These are phyloP conservation scores for Lasiosphaeria miniovina DNA, from an alignment of 495 filamentous ascomycete genomes.

Conservation along the genomic window DNA sequence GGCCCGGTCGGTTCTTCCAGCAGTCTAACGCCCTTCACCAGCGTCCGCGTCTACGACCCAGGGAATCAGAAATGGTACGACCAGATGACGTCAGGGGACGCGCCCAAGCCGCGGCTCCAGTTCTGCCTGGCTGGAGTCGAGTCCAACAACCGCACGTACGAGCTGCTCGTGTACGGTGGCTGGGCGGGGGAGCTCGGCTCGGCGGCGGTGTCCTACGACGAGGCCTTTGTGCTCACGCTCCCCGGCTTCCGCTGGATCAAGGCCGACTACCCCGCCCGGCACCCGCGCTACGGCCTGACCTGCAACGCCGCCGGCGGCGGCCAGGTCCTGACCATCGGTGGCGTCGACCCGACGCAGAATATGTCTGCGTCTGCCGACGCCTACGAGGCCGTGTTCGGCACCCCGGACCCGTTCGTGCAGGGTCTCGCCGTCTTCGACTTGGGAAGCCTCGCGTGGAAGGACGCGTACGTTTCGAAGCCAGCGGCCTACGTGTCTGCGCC, in stretches of 20 bases:
- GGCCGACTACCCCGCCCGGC: conserved; percentile 18
- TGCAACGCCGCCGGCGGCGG: conserved; percentile 24
- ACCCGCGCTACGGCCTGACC: conserved; percentile 21
- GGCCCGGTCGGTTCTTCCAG: neutral
- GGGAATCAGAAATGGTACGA: conserved; percentile 17
- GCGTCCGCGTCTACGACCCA: conserved; percentile 17
- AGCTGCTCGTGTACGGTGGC: conserved; percentile 28
- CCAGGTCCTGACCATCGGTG: conserved; percentile 25
- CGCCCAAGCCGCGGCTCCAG: conserved; percentile 14
- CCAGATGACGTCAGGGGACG: conserved; percentile 18
- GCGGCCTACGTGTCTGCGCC: conserved; percentile 11
- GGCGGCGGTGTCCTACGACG: conserved; percentile 17
- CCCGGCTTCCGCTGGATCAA: conserved; percentile 26
- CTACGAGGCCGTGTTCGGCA: conserved; percentile 18
- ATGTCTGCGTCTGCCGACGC: neutral
- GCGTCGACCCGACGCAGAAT: conserved; percentile 20
- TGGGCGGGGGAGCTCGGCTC: conserved; percentile 20
- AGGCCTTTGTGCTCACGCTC: conserved; percentile 26
- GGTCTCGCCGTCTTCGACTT: conserved; percentile 25
- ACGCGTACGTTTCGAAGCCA: conserved; percentile 9
- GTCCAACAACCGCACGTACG: conserved; percentile 23
- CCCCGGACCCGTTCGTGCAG: conserved; percentile 19
- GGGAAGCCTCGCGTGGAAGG: conserved; percentile 11
- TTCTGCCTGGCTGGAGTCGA: conserved; percentile 25
- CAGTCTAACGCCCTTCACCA: conserved; percentile 12